phyloP scores from a whole-genome alignment of 306 rosid genomes.

The Vachellia collinsii region DNA sequence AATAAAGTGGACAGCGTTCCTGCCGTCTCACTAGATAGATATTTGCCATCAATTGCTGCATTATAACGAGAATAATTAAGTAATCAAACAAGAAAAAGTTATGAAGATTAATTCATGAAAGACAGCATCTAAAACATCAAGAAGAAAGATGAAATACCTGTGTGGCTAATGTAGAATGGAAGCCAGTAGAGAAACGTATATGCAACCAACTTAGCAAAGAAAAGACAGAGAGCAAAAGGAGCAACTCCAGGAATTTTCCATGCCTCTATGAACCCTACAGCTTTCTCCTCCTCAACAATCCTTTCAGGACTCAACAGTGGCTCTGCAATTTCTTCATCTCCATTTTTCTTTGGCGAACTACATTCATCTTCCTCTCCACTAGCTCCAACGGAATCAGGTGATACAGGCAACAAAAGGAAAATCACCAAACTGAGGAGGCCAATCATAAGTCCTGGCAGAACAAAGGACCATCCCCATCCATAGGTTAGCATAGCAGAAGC shows the following conservation, averaged over 20 bases:
- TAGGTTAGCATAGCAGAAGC: conserved; percentile 83
- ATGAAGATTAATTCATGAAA: background rate
- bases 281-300: conserved; percentile 45
- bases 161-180: conserved; percentile 89
- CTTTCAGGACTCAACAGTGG: conserved; percentile 57
- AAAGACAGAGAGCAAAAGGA: conserved; percentile 92
- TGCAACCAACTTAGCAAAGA: conserved; percentile 97
- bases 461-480: conserved; percentile 99
- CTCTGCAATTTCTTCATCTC: conserved; percentile 48
- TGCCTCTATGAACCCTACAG: conserved; percentile 93
- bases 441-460: conserved; percentile 73
- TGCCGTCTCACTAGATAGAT: conserved; percentile 73
- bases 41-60: conserved; percentile 91
- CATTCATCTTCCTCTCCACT: conserved; percentile 59
- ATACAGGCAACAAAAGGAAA: conserved; percentile 68
- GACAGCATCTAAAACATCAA: conserved; percentile 8
- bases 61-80: conserved; percentile 34
- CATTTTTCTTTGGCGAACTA: conserved; percentile 57
- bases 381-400: conserved; percentile 74
- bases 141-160: conserved; percentile 58
- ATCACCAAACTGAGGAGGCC: conserved; percentile 66
- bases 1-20: conserved; percentile 88
- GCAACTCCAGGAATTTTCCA: conserved; percentile 99
- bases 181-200: conserved; percentile 99
- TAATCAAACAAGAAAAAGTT: conserved; percentile 8